Conservation (phyloP, 2,329 filamentous ascomycete genomes). For the Shiraia bambusicola region DNA sequence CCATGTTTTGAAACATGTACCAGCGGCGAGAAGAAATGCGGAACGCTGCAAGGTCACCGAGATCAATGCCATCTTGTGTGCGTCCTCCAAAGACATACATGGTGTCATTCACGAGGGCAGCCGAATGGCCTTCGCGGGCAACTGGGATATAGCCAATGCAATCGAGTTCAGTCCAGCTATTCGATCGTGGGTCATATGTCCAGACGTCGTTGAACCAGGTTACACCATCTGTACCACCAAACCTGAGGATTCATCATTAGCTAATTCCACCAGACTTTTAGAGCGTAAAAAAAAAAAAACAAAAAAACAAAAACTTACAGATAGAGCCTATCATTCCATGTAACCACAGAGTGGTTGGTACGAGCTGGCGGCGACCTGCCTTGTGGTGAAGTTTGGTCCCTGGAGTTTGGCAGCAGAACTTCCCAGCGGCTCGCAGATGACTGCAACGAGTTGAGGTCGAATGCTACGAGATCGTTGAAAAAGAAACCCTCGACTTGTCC, state of each 20-base stretch:
- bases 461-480: conserved; percentile 95
- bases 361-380: conserved; percentile 68
- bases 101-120: conserved; percentile 90
- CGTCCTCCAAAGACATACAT: conserved; percentile 99
- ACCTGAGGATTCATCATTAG: conserved; percentile 55
- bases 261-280: too few relatives aligned
- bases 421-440: conserved; percentile 93
- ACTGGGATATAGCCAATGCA: conserved; percentile 98
- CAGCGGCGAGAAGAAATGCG: conserved; percentile 80
- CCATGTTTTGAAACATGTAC: conserved; percentile 99
- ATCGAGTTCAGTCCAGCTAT: conserved; percentile 84
- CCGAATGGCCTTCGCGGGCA: conserved; percentile 89
- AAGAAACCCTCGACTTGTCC: conserved; percentile 97
- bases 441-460: conserved; percentile 93
- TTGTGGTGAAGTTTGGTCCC: conserved; percentile 51
- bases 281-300: too few relatives aligned
- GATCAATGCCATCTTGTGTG: conserved; percentile 86
- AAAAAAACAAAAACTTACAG: conserved; percentile 62
- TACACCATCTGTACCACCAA: conserved; percentile 93
- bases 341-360: conserved; percentile 92
- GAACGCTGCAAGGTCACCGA: conserved; percentile 90
- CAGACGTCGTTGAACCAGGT: conserved; percentile 99
- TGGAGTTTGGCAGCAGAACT: conserved; percentile 76
- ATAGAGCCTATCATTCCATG: conserved; percentile 90
- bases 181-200: conserved; percentile 84